Percentiles rank a stretch among this genome's conserved stretches.
These are phyloP conservation scores for Phellinidium pouzarii DNA, from an alignment of 1,284 basidiomycete species.

Conservation along the genomic window DNA sequence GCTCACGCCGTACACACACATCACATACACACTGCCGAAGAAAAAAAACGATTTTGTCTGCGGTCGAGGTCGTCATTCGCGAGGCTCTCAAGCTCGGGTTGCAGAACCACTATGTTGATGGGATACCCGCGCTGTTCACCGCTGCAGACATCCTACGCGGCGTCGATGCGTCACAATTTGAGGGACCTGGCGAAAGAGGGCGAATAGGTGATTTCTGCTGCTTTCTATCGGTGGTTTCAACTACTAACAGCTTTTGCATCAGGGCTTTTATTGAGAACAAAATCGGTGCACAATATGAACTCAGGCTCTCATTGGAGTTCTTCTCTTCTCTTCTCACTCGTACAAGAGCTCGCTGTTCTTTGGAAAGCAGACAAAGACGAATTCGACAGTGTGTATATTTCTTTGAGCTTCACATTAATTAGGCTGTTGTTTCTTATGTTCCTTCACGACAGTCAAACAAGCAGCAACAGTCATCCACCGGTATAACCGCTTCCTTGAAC, in stretches of 20 bases:
- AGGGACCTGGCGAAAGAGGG: constrained; percentile 41
- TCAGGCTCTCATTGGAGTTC: constrained; percentile 66
- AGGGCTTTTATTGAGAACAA: constrained; percentile 67
- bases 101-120: constrained; percentile 71
- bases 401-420: constrained; percentile 14
- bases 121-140: constrained; percentile 64
- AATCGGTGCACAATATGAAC: constrained; percentile 53
- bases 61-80: constrained; percentile 66
- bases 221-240: neutral
- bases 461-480: constrained; percentile 43
- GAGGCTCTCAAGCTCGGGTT: constrained; percentile 81
- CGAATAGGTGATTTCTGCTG: constrained; percentile 44
- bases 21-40: constrained; percentile 62
- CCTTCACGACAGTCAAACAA: constrained; percentile 30
- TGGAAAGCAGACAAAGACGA: constrained; percentile 39
- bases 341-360: constrained; percentile 58
- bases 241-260: neutral
- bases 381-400: constrained; percentile 41
- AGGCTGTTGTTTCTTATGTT: constrained; percentile 9
- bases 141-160: constrained; percentile 46
- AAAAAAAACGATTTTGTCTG: constrained; percentile 43
- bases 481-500: constrained; percentile 61
- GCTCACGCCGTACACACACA: constrained; percentile 55
- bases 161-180: constrained; percentile 33
- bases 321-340: constrained; percentile 68